Evolutionary conservation across 2,329 filamentous ascomycete genomes (phyloP).

Genomic region (Calycina herbarum): DNA sequence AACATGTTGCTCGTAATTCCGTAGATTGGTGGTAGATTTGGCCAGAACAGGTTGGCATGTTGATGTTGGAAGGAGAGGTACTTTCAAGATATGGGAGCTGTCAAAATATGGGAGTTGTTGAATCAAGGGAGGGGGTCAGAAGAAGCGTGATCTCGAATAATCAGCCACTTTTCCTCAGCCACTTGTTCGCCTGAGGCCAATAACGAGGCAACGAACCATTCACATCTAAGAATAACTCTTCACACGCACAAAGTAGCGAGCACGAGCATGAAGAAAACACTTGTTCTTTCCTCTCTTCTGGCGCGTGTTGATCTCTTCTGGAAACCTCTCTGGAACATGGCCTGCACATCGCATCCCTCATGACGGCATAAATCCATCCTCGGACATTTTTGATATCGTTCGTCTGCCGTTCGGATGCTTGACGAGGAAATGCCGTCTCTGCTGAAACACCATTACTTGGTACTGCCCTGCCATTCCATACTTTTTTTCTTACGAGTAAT

Average conservation of each 20-base stretch:
- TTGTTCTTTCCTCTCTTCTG: background rate
- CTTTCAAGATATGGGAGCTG: background rate
- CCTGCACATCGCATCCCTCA: background rate
- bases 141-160: background rate
- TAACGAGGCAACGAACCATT: background rate
- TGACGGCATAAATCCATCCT: background rate
- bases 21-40: too few relatives aligned
- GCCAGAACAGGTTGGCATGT: background rate
- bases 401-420: background rate
- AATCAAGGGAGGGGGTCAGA: background rate
- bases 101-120: too few relatives aligned
- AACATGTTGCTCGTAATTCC: conserved; percentile 8
- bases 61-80: background rate
- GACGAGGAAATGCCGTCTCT: background rate
- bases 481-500: background rate
- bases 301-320: background rate
- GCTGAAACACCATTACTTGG: background rate
- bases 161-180: background rate
- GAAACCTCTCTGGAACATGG: background rate
- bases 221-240: too few relatives aligned
- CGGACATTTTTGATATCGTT: background rate
- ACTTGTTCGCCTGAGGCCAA: background rate
- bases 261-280: background rate
- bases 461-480: too few relatives aligned
- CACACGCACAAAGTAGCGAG: background rate